Base-by-base conservation (phyloP, 1,284 basidiomycete species). In the Puccinia hordei region DNA sequence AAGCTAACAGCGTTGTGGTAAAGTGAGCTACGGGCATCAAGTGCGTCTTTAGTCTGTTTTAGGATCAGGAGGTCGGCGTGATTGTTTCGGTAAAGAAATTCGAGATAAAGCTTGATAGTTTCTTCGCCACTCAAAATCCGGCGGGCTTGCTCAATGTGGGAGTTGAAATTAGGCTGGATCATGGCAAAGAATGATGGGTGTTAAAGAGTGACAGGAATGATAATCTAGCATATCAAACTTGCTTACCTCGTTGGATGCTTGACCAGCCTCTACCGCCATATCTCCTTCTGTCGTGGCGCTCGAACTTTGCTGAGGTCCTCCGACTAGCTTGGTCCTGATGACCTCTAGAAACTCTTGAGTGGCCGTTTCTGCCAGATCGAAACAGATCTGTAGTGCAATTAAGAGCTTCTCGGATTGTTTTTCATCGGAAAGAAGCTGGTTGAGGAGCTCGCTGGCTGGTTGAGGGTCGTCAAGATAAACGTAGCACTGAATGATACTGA, bases 1-100 rank as follows among this genome's bases (percentile, higher is more conserved):
- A 98, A 89, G 4, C 94, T 95, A 82, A 98, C 89, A 12, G 95
- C 94, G 8, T 93, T 94, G 87, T 98, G 95, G 85, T 95, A 98
- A 84, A 98, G 93, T 24, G 95, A 98, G 53, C 93, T 95, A 57
- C 95, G 91, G 55, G 93, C 90, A 85, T 98, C 95, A n/a, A 98
- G 88, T 1, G 91, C 90, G 75, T 97, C 93, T 92, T 95, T 96
- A 66, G 94, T 95, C 83, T 91, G 91, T 87, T 95, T 95, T 78
- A 98, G 88, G 82, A 98, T 93, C 27, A 93, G 88, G 86, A 94
- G 89, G 85, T 98, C 95, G 79, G 92, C 91, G 85, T 93, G 92
- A 87, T 96, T 96, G 87, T 95, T 95, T 82, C 92, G 91, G 86
- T 92, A 92, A 77, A 98, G 88, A 88, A 98, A 98, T 87, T 97